These are phyloP conservation scores for Phylloporus sp. DNA, from an alignment of 768 basidiomycete genomes.

Conservation along the genomic window DNA sequence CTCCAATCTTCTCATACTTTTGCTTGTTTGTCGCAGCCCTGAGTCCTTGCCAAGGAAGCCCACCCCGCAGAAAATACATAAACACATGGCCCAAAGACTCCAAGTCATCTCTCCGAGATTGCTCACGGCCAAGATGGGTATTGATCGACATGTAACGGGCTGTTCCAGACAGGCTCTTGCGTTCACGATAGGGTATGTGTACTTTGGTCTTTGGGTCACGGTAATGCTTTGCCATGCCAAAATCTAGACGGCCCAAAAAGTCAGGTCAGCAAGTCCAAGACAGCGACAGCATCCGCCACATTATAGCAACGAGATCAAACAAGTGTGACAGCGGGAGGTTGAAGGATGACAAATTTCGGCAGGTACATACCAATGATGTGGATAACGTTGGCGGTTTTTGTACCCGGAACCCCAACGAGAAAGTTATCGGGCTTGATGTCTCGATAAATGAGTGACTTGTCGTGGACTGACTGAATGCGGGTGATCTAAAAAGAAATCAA, in stretches of 20 bases:
- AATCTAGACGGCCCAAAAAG: constrained; percentile 51
- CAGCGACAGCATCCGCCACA: constrained; percentile 3
- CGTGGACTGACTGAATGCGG: constrained; percentile 95
- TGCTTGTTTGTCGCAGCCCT: constrained; percentile 99
- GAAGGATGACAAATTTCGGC: constrained; percentile 7
- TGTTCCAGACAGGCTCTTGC: constrained; percentile 93
- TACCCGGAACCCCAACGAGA: constrained; percentile 88
- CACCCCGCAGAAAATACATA: constrained; percentile 97
- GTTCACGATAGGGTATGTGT: constrained; percentile 98
- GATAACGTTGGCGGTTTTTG: constrained; percentile 83
- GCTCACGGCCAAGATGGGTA: constrained; percentile 93
- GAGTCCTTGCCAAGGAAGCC: constrained; percentile 96
- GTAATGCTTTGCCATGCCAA: constrained; percentile 99
- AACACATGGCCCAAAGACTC: constrained; percentile 98
- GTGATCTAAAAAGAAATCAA: constrained; percentile 59
- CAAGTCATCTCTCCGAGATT: constrained; percentile 91
- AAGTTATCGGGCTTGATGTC: constrained; percentile 99
- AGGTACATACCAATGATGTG: constrained; percentile 73
- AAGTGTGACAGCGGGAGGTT: constrained; percentile 1
- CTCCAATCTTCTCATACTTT: constrained; percentile 99
- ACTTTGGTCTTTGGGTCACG: constrained; percentile 96
- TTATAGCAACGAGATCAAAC: background rate
- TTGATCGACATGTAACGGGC: constrained; percentile 99
- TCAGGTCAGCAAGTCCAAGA: constrained; percentile 6
- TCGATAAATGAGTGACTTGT: constrained; percentile 96